Base-by-base conservation (phyloP, 495 filamentous ascomycete species). In the Aspergillus cristatus region DNA sequence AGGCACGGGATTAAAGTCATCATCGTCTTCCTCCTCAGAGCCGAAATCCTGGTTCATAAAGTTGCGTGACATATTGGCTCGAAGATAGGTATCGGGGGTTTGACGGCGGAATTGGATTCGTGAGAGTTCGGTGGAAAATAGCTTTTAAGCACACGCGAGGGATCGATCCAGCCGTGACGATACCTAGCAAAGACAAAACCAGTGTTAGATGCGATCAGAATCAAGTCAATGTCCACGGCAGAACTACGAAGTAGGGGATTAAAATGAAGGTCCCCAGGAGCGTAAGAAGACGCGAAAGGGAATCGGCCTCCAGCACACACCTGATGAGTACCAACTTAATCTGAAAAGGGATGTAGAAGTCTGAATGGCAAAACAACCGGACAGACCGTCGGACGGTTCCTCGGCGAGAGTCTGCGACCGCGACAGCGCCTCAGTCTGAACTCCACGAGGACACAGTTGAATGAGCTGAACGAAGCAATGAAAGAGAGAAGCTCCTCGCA, bases 11-110 rank as follows among this genome's bases (percentile, higher is more conserved):
- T 90, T 87, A 63, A 90, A 89, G 46, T 85, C 79, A 46, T 86
- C 83, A 47, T 86, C 83, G 38, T 87, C 82, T 37, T 87, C 83
- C 15, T 84, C 76, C n/a, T 79, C 83, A 38, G 80, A 84, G 40
- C 80, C 82, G 47, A 74, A 76, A 32, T 74, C 63, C 22, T 74
- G 62, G 36, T 72, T 64, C 12, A 74, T 34, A n/a, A 77, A 51
- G 47, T 69, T 69, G 15, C 52, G 57, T 28, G 70, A 72, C 69
- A 74, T 76, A 11, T 37, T 14, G 17, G 18, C 1, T 20, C 14
- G 16, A 36, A 31, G 30, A n/a, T n/a, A n/a, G 17, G 20, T 24
- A 24, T 24, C 20, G 20, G 20, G 8, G 20, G 20, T 24, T 4
- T 24, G 4, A 24, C 20, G 20, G 8, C 20, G 20, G 20, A n/a